These are phyloP conservation scores for Silene conica DNA, from an alignment of 148 eudicot genomes.

Conservation along the genomic window DNA sequence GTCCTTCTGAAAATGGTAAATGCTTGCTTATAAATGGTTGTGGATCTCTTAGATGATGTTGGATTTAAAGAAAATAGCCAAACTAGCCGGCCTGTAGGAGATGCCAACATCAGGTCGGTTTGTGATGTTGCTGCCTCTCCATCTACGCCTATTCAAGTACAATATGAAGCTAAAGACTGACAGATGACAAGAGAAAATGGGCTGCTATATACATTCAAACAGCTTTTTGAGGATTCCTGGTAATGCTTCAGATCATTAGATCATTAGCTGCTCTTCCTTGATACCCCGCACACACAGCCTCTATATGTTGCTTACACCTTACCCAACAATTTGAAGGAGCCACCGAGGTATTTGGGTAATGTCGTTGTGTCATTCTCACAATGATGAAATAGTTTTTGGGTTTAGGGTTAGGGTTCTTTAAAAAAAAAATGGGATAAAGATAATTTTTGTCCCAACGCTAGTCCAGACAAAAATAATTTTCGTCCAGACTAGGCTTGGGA, in stretches of 20 bases:
- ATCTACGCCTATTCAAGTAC: slow-evolving; percentile 50
- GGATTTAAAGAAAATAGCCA: slow-evolving; percentile 39
- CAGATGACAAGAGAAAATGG: slow-evolving; percentile 55
- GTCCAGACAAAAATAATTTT: too few relatives aligned
- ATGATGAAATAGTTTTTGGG: background rate
- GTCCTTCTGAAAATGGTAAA: background rate
- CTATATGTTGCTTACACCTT: too few relatives aligned
- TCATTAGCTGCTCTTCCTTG: slow-evolving; percentile 5
- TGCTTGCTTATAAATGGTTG: background rate
- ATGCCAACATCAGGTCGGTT: slow-evolving; percentile 25
- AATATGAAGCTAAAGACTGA: slow-evolving; percentile 41
- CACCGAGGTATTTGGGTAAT: too few relatives aligned
- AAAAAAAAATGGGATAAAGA: too few relatives aligned
- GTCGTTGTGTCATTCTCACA: too few relatives aligned
- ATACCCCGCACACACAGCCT: background rate
- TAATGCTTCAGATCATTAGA: slow-evolving; percentile 29
- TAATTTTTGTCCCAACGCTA: too few relatives aligned
- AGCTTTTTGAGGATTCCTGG: slow-evolving; percentile 92
- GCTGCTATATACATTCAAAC: slow-evolving; percentile 86
- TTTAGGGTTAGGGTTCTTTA: too few relatives aligned
- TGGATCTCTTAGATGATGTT: slow-evolving; percentile 17
- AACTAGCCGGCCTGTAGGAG: slow-evolving; percentile 32
- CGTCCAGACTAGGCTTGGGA: too few relatives aligned
- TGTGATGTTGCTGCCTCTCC: slow-evolving; percentile 48
- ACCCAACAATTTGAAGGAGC: too few relatives aligned